Evolutionary conservation across 768 basidiomycete species (phyloP), one percentile per base, ranked within the genome.

Genomic region (Phanerochaete carnosa): DNA sequence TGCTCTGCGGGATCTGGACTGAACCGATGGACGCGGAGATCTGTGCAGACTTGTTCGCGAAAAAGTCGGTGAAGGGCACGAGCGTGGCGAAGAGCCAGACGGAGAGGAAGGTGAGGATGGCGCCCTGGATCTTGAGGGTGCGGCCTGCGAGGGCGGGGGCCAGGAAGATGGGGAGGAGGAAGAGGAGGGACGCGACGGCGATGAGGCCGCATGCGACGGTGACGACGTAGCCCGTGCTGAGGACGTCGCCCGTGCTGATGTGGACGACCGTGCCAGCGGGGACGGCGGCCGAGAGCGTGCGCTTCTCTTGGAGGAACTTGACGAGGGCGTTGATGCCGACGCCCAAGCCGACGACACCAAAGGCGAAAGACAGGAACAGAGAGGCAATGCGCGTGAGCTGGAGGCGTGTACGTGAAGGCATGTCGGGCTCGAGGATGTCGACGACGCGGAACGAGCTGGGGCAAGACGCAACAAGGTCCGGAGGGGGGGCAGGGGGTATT

Each of bases 11-110:
- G 11, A 87, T 60, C 46, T 68, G 65, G 1, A 73, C 46, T 15
- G 70, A 71, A 4, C 70, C 73, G 60, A 85, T 62, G 52, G 70
- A 73, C 4, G 82, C 83, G 12, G 71, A 65, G 57, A 86, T 74
- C 56, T 74, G 69, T n/a, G 77, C 81, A n/a, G 69, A 67, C 43
- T 75, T 76, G 58, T 69, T 82, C 23, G 77, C 77, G 62, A 79
- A 78, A 72, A 78, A 78, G 62, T 76, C 66, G 35, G 79, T 78
- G 60, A 79, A 80, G 8, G 79, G 73, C n/a, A 81, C 76, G 60
- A 82, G 74, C 37, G 77, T 73, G 30, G 75, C 80, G 55, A 87
- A 74, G 45, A 86, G 72, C 79, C 79, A 83, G 11, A 74, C 23
- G 28, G 75, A 66, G 65, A 77, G 73, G 57, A 83, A 78, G 35